Conservation (phyloP, 139 green algal species). For the Micractinium sp. region DNA sequence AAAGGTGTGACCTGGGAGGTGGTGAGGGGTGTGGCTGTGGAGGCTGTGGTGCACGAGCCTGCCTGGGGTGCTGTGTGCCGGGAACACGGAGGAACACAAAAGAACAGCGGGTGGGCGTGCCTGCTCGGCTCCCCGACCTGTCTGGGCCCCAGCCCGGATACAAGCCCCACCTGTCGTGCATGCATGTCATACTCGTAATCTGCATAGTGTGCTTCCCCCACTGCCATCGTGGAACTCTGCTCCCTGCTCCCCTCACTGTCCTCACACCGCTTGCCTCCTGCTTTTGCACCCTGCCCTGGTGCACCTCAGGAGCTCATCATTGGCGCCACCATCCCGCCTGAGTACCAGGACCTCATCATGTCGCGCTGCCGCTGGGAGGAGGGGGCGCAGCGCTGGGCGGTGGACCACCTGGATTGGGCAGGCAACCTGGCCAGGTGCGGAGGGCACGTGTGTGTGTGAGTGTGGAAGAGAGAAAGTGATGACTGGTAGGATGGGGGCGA, state of each 20-base stretch:
- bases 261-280: neutral
- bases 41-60: no score
- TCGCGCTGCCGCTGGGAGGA: conserved; percentile 34
- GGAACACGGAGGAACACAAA: no score
- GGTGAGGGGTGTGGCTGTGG: no score
- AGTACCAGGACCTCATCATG: conserved; percentile 37
- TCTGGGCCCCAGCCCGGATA: no score
- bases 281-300: no score
- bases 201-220: neutral
- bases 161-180: no score
- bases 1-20: neutral
- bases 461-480: no score
- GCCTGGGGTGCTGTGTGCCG: no score
- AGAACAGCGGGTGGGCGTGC: no score
- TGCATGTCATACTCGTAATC: neutral
- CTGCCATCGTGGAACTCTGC: neutral
- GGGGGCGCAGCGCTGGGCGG: conserved; percentile 6
- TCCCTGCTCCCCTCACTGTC: neutral
- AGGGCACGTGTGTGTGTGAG: no score
- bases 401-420: conserved; percentile 36
- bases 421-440: conserved; percentile 33
- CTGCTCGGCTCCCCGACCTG: no score
- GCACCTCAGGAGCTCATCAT: conserved; percentile 26
- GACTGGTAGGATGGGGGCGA: neutral
- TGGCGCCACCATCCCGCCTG: conserved; percentile 18